phyloP scores from a whole-genome alignment of 1,139 yeast species.

The Debaryomycetaceae sp. region DNA sequence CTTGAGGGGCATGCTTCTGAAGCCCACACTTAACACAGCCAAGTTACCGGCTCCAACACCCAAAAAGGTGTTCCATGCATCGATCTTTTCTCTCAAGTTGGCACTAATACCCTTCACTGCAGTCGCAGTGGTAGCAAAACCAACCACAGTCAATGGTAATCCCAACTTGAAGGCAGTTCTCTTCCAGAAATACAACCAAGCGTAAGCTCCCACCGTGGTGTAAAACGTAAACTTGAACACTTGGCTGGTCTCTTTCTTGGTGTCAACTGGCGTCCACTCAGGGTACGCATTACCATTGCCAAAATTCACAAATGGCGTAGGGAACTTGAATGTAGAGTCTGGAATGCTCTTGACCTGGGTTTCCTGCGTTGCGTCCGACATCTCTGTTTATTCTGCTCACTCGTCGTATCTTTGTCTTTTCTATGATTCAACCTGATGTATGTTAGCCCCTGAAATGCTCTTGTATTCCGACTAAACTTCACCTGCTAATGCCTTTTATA shows the following conservation, averaged over 20 bases:
- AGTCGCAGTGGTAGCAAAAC: constrained; percentile 43
- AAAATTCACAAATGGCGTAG: constrained; percentile 43
- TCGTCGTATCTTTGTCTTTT: no score
- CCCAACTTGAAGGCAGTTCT: constrained; percentile 45
- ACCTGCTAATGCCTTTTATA: no score
- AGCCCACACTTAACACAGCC: constrained; percentile 39
- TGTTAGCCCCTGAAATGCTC: no score
- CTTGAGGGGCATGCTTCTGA: constrained; percentile 40
- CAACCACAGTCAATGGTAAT: constrained; percentile 39
- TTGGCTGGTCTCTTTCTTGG: constrained; percentile 38
- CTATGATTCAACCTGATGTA: no score
- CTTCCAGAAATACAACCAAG: constrained; percentile 48
- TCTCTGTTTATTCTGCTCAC: background rate
- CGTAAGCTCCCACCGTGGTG: constrained; percentile 47
- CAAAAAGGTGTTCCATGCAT: constrained; percentile 50
- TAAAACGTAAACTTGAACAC: constrained; percentile 42
- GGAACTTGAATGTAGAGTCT: constrained; percentile 40
- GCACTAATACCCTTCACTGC: constrained; percentile 40
- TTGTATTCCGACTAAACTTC: no score
- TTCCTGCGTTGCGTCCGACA: constrained; percentile 11
- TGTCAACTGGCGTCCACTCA: constrained; percentile 44
- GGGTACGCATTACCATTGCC: constrained; percentile 42
- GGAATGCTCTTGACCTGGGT: constrained; percentile 19
- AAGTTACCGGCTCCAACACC: constrained; percentile 45
- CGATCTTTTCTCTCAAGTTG: constrained; percentile 47